Evolutionary conservation across 345 rosid species (phyloP).

Genomic region (Geranium brycei): DNA sequence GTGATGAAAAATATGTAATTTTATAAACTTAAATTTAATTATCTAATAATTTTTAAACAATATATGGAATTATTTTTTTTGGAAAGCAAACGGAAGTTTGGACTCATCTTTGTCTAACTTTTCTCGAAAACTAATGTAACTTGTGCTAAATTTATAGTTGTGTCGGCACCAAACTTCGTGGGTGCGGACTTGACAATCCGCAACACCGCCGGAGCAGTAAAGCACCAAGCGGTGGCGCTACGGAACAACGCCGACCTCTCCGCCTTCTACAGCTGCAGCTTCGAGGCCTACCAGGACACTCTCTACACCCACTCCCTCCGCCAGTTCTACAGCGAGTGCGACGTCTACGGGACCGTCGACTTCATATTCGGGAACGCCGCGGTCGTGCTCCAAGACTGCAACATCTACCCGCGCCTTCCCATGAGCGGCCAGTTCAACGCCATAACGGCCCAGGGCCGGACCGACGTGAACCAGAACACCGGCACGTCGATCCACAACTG

Average conservation of each 20-base stretch:
- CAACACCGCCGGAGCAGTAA: constrained; percentile 76
- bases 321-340: constrained; percentile 81
- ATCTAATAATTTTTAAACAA: too few relatives aligned
- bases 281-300: constrained; percentile 83
- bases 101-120: too few relatives aligned
- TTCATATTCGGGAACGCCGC: constrained; percentile 92
- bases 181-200: constrained; percentile 70
- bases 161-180: constrained; percentile 60
- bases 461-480: constrained; percentile 71
- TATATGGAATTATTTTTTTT: too few relatives aligned
- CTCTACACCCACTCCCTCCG: constrained; percentile 61
- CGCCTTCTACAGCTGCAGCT: constrained; percentile 66
- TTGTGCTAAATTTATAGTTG: constrained; percentile 31
- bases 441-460: constrained; percentile 81
- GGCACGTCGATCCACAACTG: constrained; percentile 68
- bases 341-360: constrained; percentile 78
- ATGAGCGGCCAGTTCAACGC: constrained; percentile 69
- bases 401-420: constrained; percentile 54
- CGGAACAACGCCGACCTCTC: constrained; percentile 69
- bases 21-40: too few relatives aligned
- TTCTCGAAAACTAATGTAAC: too few relatives aligned
- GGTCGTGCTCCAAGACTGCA: constrained; percentile 66
- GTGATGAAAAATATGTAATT: too few relatives aligned
- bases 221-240: constrained; percentile 79
- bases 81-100: too few relatives aligned